Conservation (phyloP, 208 protist species). For the Crithidia sp. region DNA sequence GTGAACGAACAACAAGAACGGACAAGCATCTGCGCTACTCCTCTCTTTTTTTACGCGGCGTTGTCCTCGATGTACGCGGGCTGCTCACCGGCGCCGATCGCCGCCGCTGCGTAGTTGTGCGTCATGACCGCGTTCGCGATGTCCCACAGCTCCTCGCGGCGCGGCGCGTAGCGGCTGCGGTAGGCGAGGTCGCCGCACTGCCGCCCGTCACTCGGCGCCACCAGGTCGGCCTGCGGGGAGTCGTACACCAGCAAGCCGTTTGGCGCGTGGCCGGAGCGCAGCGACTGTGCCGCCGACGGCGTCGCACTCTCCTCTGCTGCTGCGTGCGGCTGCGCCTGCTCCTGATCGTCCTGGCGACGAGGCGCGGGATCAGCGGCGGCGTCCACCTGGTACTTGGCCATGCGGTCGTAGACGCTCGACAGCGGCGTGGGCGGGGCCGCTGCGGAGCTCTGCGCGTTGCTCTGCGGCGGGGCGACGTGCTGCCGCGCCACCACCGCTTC, state of each 20-base stretch:
- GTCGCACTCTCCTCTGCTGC: neutral
- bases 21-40: neutral
- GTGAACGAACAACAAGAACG: neutral
- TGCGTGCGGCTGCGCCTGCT: neutral
- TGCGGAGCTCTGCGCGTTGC: slow-evolving; percentile 1
- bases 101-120: slow-evolving; percentile 24
- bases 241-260: slow-evolving; percentile 7
- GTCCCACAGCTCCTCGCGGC: slow-evolving; percentile 57
- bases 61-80: slow-evolving; percentile 18
- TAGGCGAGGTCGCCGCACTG: slow-evolving; percentile 29
- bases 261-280: neutral
- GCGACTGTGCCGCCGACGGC: neutral
- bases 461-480: neutral
- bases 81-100: slow-evolving; percentile 6
- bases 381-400: slow-evolving; percentile 3
- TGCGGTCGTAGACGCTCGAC: slow-evolving; percentile 9
- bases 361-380: neutral
- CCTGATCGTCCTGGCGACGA: neutral
- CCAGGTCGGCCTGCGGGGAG: slow-evolving; percentile 17
- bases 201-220: slow-evolving; percentile 24
- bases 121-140: slow-evolving; percentile 54
- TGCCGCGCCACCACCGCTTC: neutral
- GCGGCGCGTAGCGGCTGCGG: slow-evolving; percentile 33
- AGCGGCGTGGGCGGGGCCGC: neutral
- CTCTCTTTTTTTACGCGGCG: neutral